Conservation (phyloP, 139 green algal genomes). For the Chlorella sp. region DNA sequence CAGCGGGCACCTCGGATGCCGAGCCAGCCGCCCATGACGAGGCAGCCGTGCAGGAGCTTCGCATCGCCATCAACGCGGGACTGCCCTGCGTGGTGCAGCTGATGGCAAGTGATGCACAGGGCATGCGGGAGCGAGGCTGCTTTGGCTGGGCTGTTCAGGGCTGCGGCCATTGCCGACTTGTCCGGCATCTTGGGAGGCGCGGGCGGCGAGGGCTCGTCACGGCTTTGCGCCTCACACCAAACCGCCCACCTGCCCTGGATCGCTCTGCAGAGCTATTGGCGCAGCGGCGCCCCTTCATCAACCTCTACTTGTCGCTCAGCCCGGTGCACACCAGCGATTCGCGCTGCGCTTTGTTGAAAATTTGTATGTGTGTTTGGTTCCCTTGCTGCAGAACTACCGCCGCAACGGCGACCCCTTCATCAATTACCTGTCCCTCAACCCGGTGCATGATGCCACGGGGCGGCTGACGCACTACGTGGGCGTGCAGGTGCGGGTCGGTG, state of each 20-base stretch:
- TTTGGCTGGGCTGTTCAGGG: too few species aligned
- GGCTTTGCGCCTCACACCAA: too few species aligned
- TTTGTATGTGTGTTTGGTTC: neutral
- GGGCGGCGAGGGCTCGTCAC: too few species aligned
- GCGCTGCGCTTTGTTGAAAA: too few species aligned
- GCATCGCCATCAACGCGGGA: conserved; percentile 53
- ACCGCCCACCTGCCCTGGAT: too few species aligned
- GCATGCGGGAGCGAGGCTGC: neutral
- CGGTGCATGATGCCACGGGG: conserved; percentile 64
- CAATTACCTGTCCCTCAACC: conserved; percentile 82
- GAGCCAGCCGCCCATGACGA: conserved; percentile 40
- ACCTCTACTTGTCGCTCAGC: too few species aligned
- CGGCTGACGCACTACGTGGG: conserved; percentile 84
- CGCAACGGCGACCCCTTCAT: conserved; percentile 75
- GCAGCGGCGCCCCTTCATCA: too few species aligned
- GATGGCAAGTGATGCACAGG: conserved; percentile 5
- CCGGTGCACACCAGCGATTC: too few species aligned
- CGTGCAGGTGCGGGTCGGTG: conserved; percentile 59
- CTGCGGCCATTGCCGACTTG: too few species aligned
- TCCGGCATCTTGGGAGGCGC: too few species aligned
- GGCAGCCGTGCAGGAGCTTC: conserved; percentile 45
- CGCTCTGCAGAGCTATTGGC: too few species aligned
- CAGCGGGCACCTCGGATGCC: neutral
- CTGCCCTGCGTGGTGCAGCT: conserved; percentile 59
- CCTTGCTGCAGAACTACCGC: conserved; percentile 64